A percentile compares a stretch with the other conserved stretches of the same genome.
phyloP scores from a whole-genome alignment of 2,329 filamentous ascomycete genomes.

The Microsporum audouinii region DNA sequence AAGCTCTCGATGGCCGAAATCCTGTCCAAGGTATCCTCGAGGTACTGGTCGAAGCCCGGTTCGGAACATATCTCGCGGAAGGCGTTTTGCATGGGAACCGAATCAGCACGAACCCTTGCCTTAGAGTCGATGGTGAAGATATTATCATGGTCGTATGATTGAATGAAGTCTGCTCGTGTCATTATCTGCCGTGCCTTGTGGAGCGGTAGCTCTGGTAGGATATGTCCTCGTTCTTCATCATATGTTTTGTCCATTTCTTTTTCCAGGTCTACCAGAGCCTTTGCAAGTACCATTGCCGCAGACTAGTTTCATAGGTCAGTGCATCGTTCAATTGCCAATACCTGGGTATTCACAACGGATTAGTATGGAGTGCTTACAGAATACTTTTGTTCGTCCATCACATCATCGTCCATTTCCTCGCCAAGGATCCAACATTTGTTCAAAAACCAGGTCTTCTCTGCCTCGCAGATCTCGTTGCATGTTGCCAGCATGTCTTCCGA shows the following conservation, averaged over 20 bases:
- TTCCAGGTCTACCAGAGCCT: conserved; percentile 77
- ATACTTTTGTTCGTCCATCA: conserved; percentile 97
- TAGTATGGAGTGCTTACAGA: conserved; percentile 48
- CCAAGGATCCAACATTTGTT: conserved; percentile 71
- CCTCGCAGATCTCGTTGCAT: conserved; percentile 59
- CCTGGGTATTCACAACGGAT: not conserved
- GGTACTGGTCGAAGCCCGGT: conserved; percentile 66
- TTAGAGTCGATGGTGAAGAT: conserved; percentile 86
- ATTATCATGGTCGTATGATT: conserved; percentile 83
- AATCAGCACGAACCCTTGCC: conserved; percentile 81
- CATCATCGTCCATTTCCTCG: conserved; percentile 79
- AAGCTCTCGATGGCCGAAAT: conserved; percentile 90
- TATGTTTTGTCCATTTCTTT: conserved; percentile 51
- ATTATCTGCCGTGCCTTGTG: conserved; percentile 82
- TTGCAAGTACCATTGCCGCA: conserved; percentile 85
- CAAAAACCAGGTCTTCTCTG: conserved; percentile 67
- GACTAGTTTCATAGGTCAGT: conserved; percentile 40
- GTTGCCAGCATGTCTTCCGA: conserved; percentile 65
- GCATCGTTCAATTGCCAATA: not conserved
- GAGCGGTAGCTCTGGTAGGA: conserved; percentile 68
- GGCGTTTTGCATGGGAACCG: conserved; percentile 89
- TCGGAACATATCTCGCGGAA: conserved; percentile 71
- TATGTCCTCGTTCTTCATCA: conserved; percentile 55
- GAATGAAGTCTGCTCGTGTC: conserved; percentile 91
- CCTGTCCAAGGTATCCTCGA: conserved; percentile 70